Evolutionary conservation across 257 asterid species (phyloP).

Genomic region (Solanum chiquidenum): DNA sequence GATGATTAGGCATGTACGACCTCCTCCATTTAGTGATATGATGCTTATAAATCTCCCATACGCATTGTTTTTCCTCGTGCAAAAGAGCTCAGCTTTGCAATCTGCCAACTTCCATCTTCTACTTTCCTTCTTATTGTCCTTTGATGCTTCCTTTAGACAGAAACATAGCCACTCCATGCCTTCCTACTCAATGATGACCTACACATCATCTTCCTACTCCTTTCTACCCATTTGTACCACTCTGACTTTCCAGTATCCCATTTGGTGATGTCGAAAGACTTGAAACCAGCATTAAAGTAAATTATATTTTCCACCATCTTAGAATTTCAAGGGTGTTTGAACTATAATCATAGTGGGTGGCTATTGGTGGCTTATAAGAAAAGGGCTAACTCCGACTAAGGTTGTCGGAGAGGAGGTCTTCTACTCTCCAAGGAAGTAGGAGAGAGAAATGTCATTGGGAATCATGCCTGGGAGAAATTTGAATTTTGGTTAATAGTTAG

Average conservation of each 20-base stretch:
- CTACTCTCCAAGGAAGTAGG: not conserved
- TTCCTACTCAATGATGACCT: not conserved
- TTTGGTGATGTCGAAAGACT: not conserved
- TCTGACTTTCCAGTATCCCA: not conserved
- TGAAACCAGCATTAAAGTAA: not conserved
- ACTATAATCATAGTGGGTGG: not conserved
- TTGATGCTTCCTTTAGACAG: not conserved
- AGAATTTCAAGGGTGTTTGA: not conserved
- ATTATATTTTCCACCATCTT: not conserved
- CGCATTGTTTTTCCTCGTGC: not conserved
- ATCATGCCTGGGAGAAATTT: not conserved
- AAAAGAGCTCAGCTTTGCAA: not conserved
- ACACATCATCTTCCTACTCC: not conserved
- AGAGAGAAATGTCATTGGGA: not conserved
- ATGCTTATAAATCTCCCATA: not conserved
- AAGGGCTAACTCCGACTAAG: not conserved
- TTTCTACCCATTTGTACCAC: not conserved
- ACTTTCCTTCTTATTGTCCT: not conserved
- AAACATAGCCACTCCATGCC: not conserved
- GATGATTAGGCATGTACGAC: not conserved
- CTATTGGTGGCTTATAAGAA: not conserved
- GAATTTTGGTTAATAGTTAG: not conserved
- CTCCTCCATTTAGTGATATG: not conserved
- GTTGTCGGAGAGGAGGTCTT: not conserved
- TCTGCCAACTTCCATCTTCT: not conserved